Evolutionary conservation across 202 grass and related monocot species (phyloP), one percentile per base, ranked within the genome.

Genomic region (Panicum virgatum): DNA sequence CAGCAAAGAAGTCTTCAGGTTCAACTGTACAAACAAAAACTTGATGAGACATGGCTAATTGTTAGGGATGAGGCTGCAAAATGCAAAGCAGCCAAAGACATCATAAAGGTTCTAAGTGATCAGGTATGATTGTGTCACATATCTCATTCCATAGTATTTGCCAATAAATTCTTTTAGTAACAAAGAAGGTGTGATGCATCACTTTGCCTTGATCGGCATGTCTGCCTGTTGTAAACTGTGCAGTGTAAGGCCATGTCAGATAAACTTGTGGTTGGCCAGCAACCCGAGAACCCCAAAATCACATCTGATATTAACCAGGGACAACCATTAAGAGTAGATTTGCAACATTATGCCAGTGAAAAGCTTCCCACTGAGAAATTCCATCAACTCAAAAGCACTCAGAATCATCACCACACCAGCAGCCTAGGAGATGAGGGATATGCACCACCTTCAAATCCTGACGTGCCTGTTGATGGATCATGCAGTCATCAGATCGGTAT

Each of bases 51-150:
- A 66, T 98, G 88, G 88, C 86, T 86, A 20, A 37, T 93, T 82
- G 88, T 92, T 52, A 98, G 90, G 80, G 88, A 98, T 77, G 90
- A 98, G 90, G 79, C 90, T 82, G 88, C 88, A 78, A 98, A 93
- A 60, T 95, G 86, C 71, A 91, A 91, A 83, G 88, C 92, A 68
- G 92, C 93, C 29, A 92, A 91, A 77, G 90, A 89, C 36, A 73
- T 95, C 66, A 93, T 98, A 83, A 98, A 91, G 51, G 85, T 95
- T 78, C 73, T 98, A 43, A 88, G 80, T 13, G 85, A 84, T 83
- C 87, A 93, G 96, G 96, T 98, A 93, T 30, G 50, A 43, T 12
- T 18, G 60, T 40, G 10, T 51, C 0, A 2, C 57, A 7, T 73
- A 60, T 34, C 51, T 43, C 23, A 36, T 52, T 78, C 1, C 15